A percentile compares a stretch with the other conserved stretches of the same genome.
Conservation (phyloP, 495 filamentous ascomycete species). For the Letharia columbiana region DNA sequence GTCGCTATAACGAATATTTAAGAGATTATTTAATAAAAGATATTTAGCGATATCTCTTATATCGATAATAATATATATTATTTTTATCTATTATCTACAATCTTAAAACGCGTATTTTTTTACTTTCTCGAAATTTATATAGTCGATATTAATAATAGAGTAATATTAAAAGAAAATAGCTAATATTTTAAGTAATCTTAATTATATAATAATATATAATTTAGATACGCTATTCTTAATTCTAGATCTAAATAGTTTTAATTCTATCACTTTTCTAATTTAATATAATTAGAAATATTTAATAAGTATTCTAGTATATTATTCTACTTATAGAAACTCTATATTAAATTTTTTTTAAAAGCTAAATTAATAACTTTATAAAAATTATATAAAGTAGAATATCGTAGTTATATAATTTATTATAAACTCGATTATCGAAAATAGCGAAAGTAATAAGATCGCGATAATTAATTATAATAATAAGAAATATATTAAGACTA, state of each 20-base stretch:
- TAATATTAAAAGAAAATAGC: slow-evolving; percentile 15
- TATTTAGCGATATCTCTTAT: slow-evolving; percentile 14
- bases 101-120: not conserved
- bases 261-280: slow-evolving; percentile 18
- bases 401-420: slow-evolving; percentile 14
- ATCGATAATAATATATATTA: slow-evolving; percentile 15
- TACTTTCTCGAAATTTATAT: not conserved
- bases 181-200: slow-evolving; percentile 11
- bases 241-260: slow-evolving; percentile 18
- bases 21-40: slow-evolving; percentile 18
- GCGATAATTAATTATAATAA: slow-evolving; percentile 19
- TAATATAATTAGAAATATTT: slow-evolving; percentile 20
- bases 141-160: not conserved
- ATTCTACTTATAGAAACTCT: not conserved
- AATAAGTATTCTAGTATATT: slow-evolving; percentile 11
- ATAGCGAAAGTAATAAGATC: slow-evolving; percentile 7
- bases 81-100: not conserved
- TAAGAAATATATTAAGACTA: not conserved
- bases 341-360: not conserved
- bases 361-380: not conserved
- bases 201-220: slow-evolving; percentile 18
- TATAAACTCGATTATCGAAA: slow-evolving; percentile 1
- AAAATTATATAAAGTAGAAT: not conserved
- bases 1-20: slow-evolving; percentile 6
- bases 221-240: slow-evolving; percentile 12